These are phyloP conservation scores for Thraustochytrium sp. DNA, from an alignment of 352 stramenopile genomes.

Conservation along the genomic window DNA sequence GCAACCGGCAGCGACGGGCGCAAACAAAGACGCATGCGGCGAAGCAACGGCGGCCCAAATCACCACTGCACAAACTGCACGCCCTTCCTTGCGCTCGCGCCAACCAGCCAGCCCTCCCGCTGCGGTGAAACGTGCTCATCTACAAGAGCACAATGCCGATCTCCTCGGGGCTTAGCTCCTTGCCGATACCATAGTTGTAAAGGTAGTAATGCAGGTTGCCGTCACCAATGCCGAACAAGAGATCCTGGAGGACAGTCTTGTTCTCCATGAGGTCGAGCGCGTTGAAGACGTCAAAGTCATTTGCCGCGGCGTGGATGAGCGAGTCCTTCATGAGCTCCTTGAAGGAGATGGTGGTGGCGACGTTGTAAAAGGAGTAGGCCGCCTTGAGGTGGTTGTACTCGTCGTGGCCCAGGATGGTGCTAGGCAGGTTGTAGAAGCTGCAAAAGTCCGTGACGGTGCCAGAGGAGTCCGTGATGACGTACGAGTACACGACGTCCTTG, in stretches of 20 bases:
- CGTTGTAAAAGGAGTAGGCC: constrained; percentile 99
- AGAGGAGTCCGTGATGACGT: constrained; percentile 61
- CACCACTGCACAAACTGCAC: too few species aligned
- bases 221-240: constrained; percentile 85
- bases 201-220: constrained; percentile 88
- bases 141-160: constrained; percentile 81
- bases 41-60: too few species aligned
- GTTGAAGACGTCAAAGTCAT: constrained; percentile 84
- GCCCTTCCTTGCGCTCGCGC: too few species aligned
- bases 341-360: constrained; percentile 63
- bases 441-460: constrained; percentile 84
- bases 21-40: too few species aligned
- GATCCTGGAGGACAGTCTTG: constrained; percentile 64
- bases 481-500: constrained; percentile 88
- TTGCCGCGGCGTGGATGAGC: constrained; percentile 69
- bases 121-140: background rate
- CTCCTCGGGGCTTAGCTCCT: constrained; percentile 68
- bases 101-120: too few species aligned
- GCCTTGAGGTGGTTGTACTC: constrained; percentile 93
- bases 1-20: too few species aligned
- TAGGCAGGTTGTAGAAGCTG: constrained; percentile 96
- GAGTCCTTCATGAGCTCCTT: constrained; percentile 73
- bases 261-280: constrained; percentile 88
- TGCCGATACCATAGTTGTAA: constrained; percentile 80
- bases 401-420: constrained; percentile 84